Evolutionary conservation across 192 early-diverging fungal genomes (phyloP).

Genomic region (Pilaira anomala): DNA sequence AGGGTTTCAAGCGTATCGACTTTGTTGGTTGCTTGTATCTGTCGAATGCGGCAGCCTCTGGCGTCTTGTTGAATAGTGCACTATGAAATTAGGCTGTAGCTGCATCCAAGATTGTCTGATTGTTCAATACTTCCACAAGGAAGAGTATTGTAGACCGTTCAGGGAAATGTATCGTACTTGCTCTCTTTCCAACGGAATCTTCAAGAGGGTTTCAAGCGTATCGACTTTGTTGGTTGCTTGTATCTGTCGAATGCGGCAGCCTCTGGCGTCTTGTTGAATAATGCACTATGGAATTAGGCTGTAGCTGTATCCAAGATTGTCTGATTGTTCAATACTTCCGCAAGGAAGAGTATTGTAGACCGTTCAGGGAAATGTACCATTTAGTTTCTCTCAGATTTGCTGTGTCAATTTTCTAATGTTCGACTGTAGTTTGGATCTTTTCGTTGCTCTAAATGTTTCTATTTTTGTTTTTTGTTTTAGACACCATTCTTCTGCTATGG

Average conservation of each 20-base stretch:
- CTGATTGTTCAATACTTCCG: neutral
- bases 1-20: neutral
- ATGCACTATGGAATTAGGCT: neutral
- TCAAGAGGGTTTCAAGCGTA: neutral
- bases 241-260: neutral
- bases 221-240: neutral
- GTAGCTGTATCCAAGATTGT: neutral
- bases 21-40: constrained; percentile 1
- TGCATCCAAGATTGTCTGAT: neutral
- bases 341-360: constrained; percentile 6
- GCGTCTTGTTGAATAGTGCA: neutral
- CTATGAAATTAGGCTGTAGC: constrained; percentile 4
- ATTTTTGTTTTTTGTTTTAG: neutral
- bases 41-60: constrained; percentile 1
- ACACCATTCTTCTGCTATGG: neutral
- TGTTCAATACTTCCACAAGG: neutral
- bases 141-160: constrained; percentile 6
- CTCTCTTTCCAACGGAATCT: constrained; percentile 5
- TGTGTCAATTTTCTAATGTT: neutral
- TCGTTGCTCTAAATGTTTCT: constrained; percentile 5
- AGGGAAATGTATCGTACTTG: neutral
- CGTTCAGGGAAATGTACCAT: constrained; percentile 1
- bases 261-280: neutral
- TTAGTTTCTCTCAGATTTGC: neutral
- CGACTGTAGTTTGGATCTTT: neutral